These are phyloP conservation scores for Penicillium olsonii DNA, from an alignment of 2,329 filamentous ascomycete species.

Conservation along the genomic window DNA sequence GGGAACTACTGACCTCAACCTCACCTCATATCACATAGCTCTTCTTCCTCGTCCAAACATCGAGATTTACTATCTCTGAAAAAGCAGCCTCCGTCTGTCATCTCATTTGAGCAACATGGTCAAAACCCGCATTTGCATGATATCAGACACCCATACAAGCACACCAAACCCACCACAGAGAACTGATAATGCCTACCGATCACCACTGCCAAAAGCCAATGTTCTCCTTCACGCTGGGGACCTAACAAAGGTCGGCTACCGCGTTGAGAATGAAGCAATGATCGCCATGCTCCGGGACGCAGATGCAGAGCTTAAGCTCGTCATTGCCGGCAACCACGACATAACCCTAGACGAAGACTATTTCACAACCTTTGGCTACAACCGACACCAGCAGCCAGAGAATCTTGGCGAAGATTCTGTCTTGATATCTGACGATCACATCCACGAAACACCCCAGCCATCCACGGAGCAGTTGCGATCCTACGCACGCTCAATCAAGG, in stretches of 20 bases:
- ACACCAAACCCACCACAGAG: constrained; percentile 23
- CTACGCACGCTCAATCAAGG: constrained; percentile 34
- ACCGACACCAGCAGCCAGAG: constrained; percentile 27
- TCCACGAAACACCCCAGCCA: constrained; percentile 17
- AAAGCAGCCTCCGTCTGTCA: neutral
- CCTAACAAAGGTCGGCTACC: constrained; percentile 54
- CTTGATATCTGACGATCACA: constrained; percentile 19
- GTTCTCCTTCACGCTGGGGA: constrained; percentile 62
- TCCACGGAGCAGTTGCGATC: constrained; percentile 8
- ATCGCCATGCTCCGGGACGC: constrained; percentile 51
- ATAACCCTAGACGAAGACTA: constrained; percentile 57
- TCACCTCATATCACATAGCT: too few species aligned
- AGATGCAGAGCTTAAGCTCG: constrained; percentile 59
- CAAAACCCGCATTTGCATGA: constrained; percentile 45
- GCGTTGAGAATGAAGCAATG: constrained; percentile 50
- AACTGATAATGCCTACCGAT: constrained; percentile 34
- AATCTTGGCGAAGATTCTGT: constrained; percentile 23
- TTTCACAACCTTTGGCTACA: constrained; percentile 38
- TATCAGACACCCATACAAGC: constrained; percentile 46
- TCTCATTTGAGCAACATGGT: constrained; percentile 16
- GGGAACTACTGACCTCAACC: too few species aligned
- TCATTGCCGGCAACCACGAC: constrained; percentile 67
- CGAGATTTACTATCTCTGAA: too few species aligned
- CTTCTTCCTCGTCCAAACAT: too few species aligned
- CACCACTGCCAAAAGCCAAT: constrained; percentile 53